These are phyloP conservation scores for Narthecium ossifragum DNA, from an alignment of 106 monocot genomes.

Conservation along the genomic window DNA sequence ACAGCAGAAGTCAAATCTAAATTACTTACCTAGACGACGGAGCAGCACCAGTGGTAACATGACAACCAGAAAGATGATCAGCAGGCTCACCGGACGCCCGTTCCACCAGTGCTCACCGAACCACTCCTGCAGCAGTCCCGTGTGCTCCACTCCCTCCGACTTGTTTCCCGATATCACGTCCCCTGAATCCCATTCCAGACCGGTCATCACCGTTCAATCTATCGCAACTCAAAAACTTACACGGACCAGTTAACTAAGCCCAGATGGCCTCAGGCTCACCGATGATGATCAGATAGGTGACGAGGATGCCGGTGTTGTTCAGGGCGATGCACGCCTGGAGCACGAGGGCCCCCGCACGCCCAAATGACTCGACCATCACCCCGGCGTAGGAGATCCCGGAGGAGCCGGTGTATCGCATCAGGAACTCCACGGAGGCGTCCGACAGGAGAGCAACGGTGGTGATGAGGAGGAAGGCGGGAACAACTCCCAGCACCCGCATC, in stretches of 20 bases:
- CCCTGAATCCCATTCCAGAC: conserved; percentile 13
- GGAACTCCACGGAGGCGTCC: conserved; percentile 67
- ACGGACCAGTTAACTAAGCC: no score
- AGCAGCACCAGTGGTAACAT: conserved; percentile 42
- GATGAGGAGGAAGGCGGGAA: conserved; percentile 58
- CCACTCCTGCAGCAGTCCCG: conserved; percentile 52
- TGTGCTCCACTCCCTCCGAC: conserved; percentile 30
- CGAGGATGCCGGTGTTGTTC: conserved; percentile 33
- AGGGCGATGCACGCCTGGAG: conserved; percentile 31
- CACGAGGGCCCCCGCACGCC: conserved; percentile 13
- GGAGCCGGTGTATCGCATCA: conserved; percentile 45
- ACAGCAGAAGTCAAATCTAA: no score
- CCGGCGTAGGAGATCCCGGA: conserved; percentile 28
- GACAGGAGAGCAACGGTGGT: conserved; percentile 45
- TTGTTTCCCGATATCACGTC: conserved; percentile 52
- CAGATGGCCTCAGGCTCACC: no score
- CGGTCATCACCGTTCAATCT: no score
- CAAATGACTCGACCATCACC: conserved; percentile 39
- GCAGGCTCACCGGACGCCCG: conserved; percentile 23
- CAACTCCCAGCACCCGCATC: conserved; percentile 59
- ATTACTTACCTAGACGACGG: conserved; percentile 38
- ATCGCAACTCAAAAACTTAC: no score
- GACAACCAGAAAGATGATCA: conserved; percentile 19
- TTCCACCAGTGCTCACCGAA: conserved; percentile 60
- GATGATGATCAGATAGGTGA: conserved; percentile 73